These are phyloP conservation scores for Exophiala bonariae DNA, from an alignment of 2,329 filamentous ascomycete species.

Conservation along the genomic window DNA sequence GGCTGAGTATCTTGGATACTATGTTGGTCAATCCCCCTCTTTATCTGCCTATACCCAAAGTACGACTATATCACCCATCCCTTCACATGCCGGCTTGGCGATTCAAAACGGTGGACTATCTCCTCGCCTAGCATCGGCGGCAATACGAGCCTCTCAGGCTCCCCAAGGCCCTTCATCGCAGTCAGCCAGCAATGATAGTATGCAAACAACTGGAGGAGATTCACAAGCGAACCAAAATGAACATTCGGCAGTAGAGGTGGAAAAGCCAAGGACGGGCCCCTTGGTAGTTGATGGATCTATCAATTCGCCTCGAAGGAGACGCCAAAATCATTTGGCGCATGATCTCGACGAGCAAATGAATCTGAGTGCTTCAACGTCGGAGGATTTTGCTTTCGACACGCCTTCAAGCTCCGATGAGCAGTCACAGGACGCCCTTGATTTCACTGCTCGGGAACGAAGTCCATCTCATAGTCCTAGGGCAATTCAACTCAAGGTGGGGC, in stretches of 20 bases:
- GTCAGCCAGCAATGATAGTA: background rate
- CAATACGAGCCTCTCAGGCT: slow-evolving; percentile 9
- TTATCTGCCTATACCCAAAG: slow-evolving; percentile 42
- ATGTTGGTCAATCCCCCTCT: slow-evolving; percentile 45
- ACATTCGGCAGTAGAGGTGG: slow-evolving; percentile 5
- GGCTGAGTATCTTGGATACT: slow-evolving; percentile 49
- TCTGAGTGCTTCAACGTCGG: slow-evolving; percentile 42
- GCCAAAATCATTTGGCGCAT: slow-evolving; percentile 36
- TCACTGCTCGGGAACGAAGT: slow-evolving; percentile 1
- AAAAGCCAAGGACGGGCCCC: slow-evolving; percentile 38
- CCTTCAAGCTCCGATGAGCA: slow-evolving; percentile 33
- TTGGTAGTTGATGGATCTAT: slow-evolving; percentile 49
- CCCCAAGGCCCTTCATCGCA: slow-evolving; percentile 13
- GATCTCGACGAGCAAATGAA: slow-evolving; percentile 37
- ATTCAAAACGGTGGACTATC: slow-evolving; percentile 40
- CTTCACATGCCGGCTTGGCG: slow-evolving; percentile 39
- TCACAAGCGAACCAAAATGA: slow-evolving; percentile 1
- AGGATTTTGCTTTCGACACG: slow-evolving; percentile 34
- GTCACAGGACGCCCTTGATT: slow-evolving; percentile 24
- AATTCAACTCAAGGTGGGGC: background rate
- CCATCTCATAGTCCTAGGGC: slow-evolving; percentile 13
- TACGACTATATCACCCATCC: slow-evolving; percentile 38
- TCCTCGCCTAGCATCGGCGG: slow-evolving; percentile 29
- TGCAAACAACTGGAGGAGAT: slow-evolving; percentile 1
- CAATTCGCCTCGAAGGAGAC: slow-evolving; percentile 26